Conservation (phyloP, 768 basidiomycete genomes). For the Paxillus ammoniavirescens region DNA sequence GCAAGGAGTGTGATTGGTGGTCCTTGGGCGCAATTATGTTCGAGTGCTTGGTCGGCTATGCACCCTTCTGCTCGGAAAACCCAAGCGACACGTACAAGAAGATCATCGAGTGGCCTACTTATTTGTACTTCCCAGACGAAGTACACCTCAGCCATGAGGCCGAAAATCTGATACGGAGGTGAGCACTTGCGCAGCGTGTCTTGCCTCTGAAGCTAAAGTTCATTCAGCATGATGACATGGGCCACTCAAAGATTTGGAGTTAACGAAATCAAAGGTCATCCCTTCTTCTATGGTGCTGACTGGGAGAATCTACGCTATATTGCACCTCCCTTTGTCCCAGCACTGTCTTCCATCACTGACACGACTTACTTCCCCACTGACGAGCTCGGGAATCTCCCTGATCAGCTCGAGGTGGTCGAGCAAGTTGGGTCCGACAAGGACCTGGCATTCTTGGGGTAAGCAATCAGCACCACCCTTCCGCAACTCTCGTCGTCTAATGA, state of each 20-base stretch:
- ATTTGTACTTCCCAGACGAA: slow-evolving; percentile 93
- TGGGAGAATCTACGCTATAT: slow-evolving; percentile 91
- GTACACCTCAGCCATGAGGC: slow-evolving; percentile 91
- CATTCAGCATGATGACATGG: slow-evolving; percentile 78
- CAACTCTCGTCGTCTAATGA: neutral
- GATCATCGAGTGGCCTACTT: slow-evolving; percentile 93
- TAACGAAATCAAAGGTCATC: slow-evolving; percentile 88
- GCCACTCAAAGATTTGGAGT: slow-evolving; percentile 71
- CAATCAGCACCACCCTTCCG: slow-evolving; percentile 2
- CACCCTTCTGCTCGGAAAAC: slow-evolving; percentile 96
- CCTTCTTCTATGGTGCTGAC: slow-evolving; percentile 95
- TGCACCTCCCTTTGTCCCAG: slow-evolving; percentile 94
- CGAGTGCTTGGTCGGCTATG: slow-evolving; percentile 96
- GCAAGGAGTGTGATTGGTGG: slow-evolving; percentile 99
- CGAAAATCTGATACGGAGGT: slow-evolving; percentile 87
- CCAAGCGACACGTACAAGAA: slow-evolving; percentile 98
- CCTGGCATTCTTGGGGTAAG: slow-evolving; percentile 65
- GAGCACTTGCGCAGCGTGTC: slow-evolving; percentile 19
- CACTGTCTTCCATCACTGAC: slow-evolving; percentile 87
- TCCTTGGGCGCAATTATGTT: slow-evolving; percentile 98
- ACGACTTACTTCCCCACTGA: slow-evolving; percentile 97
- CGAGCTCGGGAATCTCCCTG: slow-evolving; percentile 72
- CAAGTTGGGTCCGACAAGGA: slow-evolving; percentile 65
- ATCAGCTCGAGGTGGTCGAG: slow-evolving; percentile 58
- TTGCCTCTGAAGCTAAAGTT: slow-evolving; percentile 6